These are phyloP conservation scores for Aristolochia californica DNA, from an alignment of 164 flowering plant genomes.

Conservation along the genomic window DNA sequence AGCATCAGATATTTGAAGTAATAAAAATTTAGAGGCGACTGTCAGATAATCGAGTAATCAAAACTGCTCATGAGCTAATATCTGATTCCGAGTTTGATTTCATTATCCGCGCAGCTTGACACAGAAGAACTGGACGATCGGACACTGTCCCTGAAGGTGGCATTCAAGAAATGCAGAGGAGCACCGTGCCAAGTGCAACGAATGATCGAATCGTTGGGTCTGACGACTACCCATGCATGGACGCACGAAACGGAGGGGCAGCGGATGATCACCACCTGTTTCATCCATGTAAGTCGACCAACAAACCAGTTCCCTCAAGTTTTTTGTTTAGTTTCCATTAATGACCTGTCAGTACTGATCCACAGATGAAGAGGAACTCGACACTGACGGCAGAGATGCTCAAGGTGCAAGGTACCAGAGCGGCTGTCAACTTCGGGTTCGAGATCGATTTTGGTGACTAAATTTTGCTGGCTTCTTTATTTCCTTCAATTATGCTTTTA, in stretches of 20 bases:
- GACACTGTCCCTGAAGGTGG: slow-evolving; percentile 1
- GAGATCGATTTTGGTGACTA: too few relatives aligned
- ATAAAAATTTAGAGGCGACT: background rate
- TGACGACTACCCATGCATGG: slow-evolving; percentile 1
- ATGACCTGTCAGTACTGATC: too few relatives aligned
- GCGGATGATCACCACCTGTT: slow-evolving; percentile 9
- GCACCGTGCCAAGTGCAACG: slow-evolving; percentile 5
- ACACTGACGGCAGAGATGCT: too few relatives aligned
- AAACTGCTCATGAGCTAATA: background rate
- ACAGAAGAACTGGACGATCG: slow-evolving; percentile 5
- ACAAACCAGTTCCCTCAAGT: too few relatives aligned
- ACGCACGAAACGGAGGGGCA: slow-evolving; percentile 3
- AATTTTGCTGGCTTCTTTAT: too few relatives aligned
- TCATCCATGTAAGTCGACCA: slow-evolving; percentile 2
- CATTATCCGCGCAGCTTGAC: slow-evolving; percentile 2
- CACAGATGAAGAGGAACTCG: too few relatives aligned
- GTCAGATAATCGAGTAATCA: background rate
- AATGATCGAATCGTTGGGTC: slow-evolving; percentile 7
- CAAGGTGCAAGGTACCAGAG: too few relatives aligned
- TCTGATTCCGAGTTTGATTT: background rate
- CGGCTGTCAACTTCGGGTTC: too few relatives aligned
- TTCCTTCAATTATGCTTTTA: too few relatives aligned
- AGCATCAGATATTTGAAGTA: slow-evolving; percentile 8
- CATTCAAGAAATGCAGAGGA: slow-evolving; percentile 1
- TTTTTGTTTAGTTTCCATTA: too few relatives aligned